Evolutionary conservation across 306 rosid species (phyloP), one percentile per base, ranked within the genome.

Genomic region (Comarum palustre): DNA sequence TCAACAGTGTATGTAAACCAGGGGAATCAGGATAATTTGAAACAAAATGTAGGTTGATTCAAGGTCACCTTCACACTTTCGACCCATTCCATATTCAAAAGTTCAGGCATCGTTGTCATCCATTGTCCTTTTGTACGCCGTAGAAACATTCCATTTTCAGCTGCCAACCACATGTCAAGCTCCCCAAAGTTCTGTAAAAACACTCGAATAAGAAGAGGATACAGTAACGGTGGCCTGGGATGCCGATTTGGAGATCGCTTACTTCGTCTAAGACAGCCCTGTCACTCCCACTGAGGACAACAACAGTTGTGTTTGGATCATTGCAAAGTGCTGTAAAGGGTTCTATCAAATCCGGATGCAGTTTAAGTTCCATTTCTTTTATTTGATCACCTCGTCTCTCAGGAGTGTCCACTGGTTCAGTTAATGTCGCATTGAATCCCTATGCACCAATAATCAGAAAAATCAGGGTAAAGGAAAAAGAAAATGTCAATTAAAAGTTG

Each of bases 21-120:
- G 54, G 43, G 80, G 62, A 78, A 69, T 42, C 55, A 65, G 32
- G 63, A 42, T 25, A 31, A n/a, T 15, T 75, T 27, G 57, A 51
- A 36, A 80, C 68, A 77, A 39, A 48, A 57, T 45, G 20, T 22
- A 75, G 57, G 68, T 69, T 74, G 67, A 77, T 36, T 68, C 46
- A 77, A 39, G 52, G 72, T 66, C 73, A 90, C 98, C 96, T 87
- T 84, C 79, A 93, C 88, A 31, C 97, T 93, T 50, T 87, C 96
- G 52, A 87, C 86, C 98, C 98, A 93, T 71, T 93, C 98, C 98
- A 90, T 90, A 80, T 87, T 93, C 80, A 89, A 77, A 73, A 89
- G 97, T 71, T 93, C 98, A 4, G 97, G 98, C 98, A 93, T 93
- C 58, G 98, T 93, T 68, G 98, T 90, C 98, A 93, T 90, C 98